Conservation (phyloP, 129 eudicot species). For the Lonicera japonica region DNA sequence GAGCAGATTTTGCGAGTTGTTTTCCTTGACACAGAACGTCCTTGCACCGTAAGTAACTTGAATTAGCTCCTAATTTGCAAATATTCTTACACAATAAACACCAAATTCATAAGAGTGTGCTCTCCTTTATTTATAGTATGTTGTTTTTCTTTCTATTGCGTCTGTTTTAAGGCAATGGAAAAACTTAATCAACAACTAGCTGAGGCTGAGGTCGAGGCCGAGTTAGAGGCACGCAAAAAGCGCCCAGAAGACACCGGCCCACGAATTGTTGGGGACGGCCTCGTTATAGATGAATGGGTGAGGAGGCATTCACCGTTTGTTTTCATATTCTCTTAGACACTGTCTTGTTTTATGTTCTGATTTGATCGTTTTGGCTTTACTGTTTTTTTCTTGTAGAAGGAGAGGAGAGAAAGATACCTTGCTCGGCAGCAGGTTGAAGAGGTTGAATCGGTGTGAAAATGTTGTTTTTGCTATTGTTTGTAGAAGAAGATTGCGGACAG, state of each 20-base stretch:
- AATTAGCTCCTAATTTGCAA: not conserved
- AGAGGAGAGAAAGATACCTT: conserved; percentile 87
- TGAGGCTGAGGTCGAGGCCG: conserved; percentile 75
- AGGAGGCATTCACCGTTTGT: conserved; percentile 12
- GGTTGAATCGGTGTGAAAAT: conserved; percentile 51
- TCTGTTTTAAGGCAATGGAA: conserved; percentile 53
- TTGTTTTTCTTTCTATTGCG: not conserved
- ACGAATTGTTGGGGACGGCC: conserved; percentile 79
- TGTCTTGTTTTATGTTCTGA: not conserved
- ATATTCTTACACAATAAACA: not conserved
- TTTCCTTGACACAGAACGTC: conserved; percentile 69
- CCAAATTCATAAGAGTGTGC: too few species aligned
- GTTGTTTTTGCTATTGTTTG: not conserved
- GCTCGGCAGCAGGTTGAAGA: conserved; percentile 92
- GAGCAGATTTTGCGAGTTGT: conserved; percentile 88
- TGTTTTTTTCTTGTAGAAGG: conserved; percentile 51
- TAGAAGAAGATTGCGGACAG: too few species aligned
- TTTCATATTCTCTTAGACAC: not conserved
- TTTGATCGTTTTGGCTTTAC: not conserved
- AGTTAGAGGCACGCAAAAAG: conserved; percentile 37
- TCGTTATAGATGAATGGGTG: conserved; percentile 95
- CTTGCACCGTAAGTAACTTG: conserved; percentile 49
- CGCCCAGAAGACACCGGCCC: conserved; percentile 81
- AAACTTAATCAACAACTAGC: conserved; percentile 75
- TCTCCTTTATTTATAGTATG: too few species aligned